Evolutionary conservation across 768 basidiomycete genomes (phyloP), one percentile per base, ranked within the genome.

Genomic region (Auriscalpium orientale): DNA sequence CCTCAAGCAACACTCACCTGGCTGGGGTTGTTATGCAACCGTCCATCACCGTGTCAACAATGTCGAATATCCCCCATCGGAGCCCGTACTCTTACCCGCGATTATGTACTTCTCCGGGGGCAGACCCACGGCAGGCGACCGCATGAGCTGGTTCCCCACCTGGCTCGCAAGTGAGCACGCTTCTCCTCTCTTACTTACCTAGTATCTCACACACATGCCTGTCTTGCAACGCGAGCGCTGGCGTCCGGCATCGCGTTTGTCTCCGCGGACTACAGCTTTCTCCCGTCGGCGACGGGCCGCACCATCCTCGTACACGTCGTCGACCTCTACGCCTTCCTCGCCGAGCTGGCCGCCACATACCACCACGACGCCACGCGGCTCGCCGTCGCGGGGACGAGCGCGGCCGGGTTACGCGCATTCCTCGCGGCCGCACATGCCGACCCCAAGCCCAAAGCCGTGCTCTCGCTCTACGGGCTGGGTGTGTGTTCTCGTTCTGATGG

Each of bases 401-500:
- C 82, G 0, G 86, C 85, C 11, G 83, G 81, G 2, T 67, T 79
- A 16, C 83, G 83, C 58, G 80, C 82, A 1, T 85, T 83, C 61
- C 73, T 86, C 11, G 79, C 82, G 16, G 82, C 78, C 10, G 69
- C 77, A 37, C 76, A 85, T 62, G 79, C 75, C 6, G 56, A 62
- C 0, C 84, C 83, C 0, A 79, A 73, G 54, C 40, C 40, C 40
- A 18, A 3, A 3, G 40, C 40, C 0, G 54, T 85, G 2, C 59
- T 86, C 0, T 80, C 79, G 1, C 58, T 87, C 61, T 87, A 85
- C 66, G 83, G 78, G 0, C 76, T 81, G 74, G 83, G 84, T 28
- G 9, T 43, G 1, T 18, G 4, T 6, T 4, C 2, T 15, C 40
- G 15, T 8, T 18, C 40, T 15, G 40, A 13, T 53, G 38, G 54